These are phyloP conservation scores for Leccinum pachyderme DNA, from an alignment of 1,284 basidiomycete genomes.

Conservation along the genomic window DNA sequence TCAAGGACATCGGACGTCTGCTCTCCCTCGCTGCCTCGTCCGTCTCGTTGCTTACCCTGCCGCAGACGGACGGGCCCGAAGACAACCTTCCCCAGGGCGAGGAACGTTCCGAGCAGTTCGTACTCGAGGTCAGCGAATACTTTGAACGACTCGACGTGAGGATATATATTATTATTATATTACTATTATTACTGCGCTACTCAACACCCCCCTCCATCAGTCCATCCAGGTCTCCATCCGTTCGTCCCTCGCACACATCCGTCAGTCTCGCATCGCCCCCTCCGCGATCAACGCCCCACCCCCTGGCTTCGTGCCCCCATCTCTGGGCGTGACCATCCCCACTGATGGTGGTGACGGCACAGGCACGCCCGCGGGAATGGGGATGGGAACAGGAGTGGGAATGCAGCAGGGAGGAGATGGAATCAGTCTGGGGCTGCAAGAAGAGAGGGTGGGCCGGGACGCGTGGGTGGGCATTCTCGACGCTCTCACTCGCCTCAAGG, in stretches of 20 bases:
- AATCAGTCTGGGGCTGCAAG: slow-evolving; percentile 63
- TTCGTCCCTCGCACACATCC: slow-evolving; percentile 74
- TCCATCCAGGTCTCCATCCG: slow-evolving; percentile 71
- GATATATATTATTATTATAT: too few relatives aligned
- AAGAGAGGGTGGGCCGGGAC: slow-evolving; percentile 69
- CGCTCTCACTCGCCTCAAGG: slow-evolving; percentile 61
- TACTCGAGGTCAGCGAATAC: slow-evolving; percentile 78
- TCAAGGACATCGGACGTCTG: slow-evolving; percentile 70
- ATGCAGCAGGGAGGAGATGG: slow-evolving; percentile 15
- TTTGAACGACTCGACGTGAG: slow-evolving; percentile 75
- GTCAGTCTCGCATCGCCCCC: slow-evolving; percentile 78
- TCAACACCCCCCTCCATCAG: slow-evolving; percentile 23
- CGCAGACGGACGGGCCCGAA: slow-evolving; percentile 67
- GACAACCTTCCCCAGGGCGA: slow-evolving; percentile 72
- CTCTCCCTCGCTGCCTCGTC: slow-evolving; percentile 72
- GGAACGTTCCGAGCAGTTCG: slow-evolving; percentile 79
- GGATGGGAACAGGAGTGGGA: not conserved
- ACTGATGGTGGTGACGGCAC: slow-evolving; percentile 33
- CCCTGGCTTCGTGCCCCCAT: slow-evolving; percentile 66
- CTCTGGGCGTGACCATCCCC: slow-evolving; percentile 73
- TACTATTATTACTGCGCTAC: too few relatives aligned
- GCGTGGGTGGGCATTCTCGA: slow-evolving; percentile 73
- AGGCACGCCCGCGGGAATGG: slow-evolving; percentile 1
- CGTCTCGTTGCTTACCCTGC: slow-evolving; percentile 71
- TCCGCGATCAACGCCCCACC: slow-evolving; percentile 77